Conservation (phyloP, 2,329 filamentous ascomycete species). For the Aspergillus pseudoviridinutans region DNA sequence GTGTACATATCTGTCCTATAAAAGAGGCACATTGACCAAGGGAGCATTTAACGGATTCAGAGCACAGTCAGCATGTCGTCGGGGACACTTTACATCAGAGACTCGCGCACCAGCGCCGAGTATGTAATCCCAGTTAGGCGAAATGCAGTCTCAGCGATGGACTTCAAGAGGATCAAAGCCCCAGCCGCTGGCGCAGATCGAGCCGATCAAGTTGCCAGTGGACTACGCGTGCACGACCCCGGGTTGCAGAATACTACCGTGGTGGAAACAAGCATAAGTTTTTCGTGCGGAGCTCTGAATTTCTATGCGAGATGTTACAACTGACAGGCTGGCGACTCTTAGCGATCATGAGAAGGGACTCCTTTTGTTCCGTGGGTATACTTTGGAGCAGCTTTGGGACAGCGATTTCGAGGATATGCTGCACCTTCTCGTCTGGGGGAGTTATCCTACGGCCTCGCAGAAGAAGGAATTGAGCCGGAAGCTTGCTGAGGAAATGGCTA, state of each 20-base stretch:
- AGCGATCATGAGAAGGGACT: slow-evolving; percentile 27
- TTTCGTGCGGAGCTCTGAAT: slow-evolving; percentile 20
- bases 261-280: slow-evolving; percentile 27
- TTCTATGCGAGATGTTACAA: not conserved
- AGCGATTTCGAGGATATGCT: slow-evolving; percentile 32
- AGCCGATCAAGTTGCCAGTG: slow-evolving; percentile 21
- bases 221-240: slow-evolving; percentile 32
- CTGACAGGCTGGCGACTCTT: not conserved
- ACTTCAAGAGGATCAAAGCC: slow-evolving; percentile 26
- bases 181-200: slow-evolving; percentile 10
- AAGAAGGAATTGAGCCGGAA: slow-evolving; percentile 13
- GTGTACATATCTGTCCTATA: not conserved
- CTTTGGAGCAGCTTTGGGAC: slow-evolving; percentile 27
- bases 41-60: not conserved
- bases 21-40: not conserved
- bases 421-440: slow-evolving; percentile 28
- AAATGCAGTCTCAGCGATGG: slow-evolving; percentile 26
- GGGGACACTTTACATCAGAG: slow-evolving; percentile 18
- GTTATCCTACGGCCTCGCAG: slow-evolving; percentile 21
- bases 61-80: slow-evolving; percentile 12
- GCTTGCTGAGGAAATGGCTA: slow-evolving; percentile 20
- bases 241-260: slow-evolving; percentile 33
- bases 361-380: slow-evolving; percentile 28
- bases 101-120: slow-evolving; percentile 24
- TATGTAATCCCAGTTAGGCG: slow-evolving; percentile 27